Base-by-base conservation (phyloP, 345 rosid genomes). In the Gossypium bickii region DNA sequence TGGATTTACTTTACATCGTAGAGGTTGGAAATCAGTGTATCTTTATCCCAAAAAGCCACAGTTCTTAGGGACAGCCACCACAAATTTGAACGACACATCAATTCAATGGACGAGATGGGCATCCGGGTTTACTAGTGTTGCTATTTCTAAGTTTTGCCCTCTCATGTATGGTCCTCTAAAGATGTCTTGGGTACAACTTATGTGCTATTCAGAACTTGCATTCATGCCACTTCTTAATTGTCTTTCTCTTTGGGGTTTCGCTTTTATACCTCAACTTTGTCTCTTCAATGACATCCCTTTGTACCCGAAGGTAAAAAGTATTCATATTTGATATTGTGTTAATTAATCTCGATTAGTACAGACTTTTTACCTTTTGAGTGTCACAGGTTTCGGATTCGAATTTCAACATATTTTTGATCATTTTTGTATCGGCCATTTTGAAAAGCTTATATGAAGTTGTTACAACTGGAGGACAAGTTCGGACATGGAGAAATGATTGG, bases 1-100 rank as follows among this genome's bases (percentile, higher is more conserved):
- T 2, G 73, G 86, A 22, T 76, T 77, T 55, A 67, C 8, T 12
- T 49, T 81, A 58, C 86, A 78, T 51, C 76, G 83, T 76, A 61
- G 73, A 29, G 85, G 90, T 7, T 83, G 86, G 87, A 79, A 12
- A 47, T 84, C 87, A 2, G 78, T 76, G 1, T 87, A 74, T 59
- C 61, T 72, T 15, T 5, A 49, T 57, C 88, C 87, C 0, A 0
- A 73, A 38, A 83, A 80, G 70, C 84, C 90, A 15, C 82, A 78
- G 48, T 85, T 85, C 47, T 59, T 85, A 57, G 90, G 88, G 5
- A 77, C 45, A 12, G 27, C 76, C 0, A 22, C 79, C 0, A 70
- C 84, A 17, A 80, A 38, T 48, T 79, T 87, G 2, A 77, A 53
- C 8, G 88, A 81, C 44, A 0, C 16, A 18, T 16, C 79, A 18